These are phyloP conservation scores for Clitopilus hobsonii DNA, from an alignment of 768 basidiomycete genomes.

Conservation along the genomic window DNA sequence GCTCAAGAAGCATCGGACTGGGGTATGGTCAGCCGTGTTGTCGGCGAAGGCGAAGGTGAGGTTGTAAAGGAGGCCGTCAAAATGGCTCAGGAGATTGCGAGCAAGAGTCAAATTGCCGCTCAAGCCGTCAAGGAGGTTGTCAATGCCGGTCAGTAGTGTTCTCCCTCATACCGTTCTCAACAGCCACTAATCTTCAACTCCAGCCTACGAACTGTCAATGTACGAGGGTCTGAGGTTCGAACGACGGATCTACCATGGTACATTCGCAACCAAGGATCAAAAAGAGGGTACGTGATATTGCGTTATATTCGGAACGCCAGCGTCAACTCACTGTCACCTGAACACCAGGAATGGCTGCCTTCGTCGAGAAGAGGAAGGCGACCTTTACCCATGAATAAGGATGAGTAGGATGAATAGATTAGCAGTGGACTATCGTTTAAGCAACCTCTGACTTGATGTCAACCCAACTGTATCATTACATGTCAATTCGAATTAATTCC, in stretches of 20 bases:
- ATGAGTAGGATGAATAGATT: background rate
- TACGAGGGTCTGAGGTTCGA: conserved; percentile 85
- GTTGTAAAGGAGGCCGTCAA: conserved; percentile 86
- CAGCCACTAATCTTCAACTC: conserved; percentile 1
- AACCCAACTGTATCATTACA: background rate
- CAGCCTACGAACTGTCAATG: conserved; percentile 78
- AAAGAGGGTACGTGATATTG: conserved; percentile 71
- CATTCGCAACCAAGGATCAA: conserved; percentile 93
- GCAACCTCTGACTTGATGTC: background rate
- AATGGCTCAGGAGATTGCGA: conserved; percentile 73
- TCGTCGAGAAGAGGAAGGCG: conserved; percentile 89
- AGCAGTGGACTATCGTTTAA: background rate
- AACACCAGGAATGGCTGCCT: conserved; percentile 82
- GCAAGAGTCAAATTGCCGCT: conserved; percentile 78
- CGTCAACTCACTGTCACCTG: background rate
- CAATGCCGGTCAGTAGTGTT: conserved; percentile 59
- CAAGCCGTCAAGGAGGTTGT: conserved; percentile 92
- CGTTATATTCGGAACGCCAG: conserved; percentile 5
- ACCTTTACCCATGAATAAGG: conserved; percentile 62
- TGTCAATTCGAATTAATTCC: background rate
- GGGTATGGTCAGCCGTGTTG: conserved; percentile 85
- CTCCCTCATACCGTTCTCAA: background rate
- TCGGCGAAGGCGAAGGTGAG: conserved; percentile 67
- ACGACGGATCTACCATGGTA: conserved; percentile 81
- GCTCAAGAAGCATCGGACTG: conserved; percentile 82